Evolutionary conservation across 352 stramenopile genomes (phyloP), one percentile per base, ranked within the genome.

Genomic region (Phytophthora nicotianae): DNA sequence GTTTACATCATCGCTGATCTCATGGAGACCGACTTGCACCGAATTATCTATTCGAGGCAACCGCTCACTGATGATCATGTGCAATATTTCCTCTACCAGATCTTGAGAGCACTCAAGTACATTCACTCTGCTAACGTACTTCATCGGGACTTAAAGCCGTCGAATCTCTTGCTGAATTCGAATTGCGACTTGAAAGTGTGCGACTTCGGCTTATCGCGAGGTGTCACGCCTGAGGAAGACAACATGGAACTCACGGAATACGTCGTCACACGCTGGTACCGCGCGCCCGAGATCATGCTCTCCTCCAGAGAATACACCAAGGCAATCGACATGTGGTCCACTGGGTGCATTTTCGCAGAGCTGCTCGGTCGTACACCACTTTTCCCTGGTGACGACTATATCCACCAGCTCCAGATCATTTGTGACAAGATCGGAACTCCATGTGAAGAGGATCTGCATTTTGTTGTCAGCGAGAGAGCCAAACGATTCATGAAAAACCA

Each of bases 391-490:
- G 94, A 99, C 52, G 97, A 99, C 75, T 99, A 99, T 75, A 99
- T 99, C 74, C 93, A 99, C 75, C 97, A 99, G 77, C 93, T 99
- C 43, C 88, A 97, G 75, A 94, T 98, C 68, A 98, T 98, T 54
- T 95, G 85, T 61, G 88, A 97, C 55, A 94, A 96, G 55, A 80
- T 98, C 32, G 92, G 92, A 32, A 96, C 87, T 38, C 89, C 90
- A 10, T 72, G 70, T 23, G 82, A 98, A 43, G 86, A 88, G 0
- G 92, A 97, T 27, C 59, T 98, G 19, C 78, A 95, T 58, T 98
- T 97, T 63, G 87, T 98, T 45, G 96, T 88, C 27, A 97, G 90
- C 57, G 87, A 98, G 38, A 94, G 88, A 60, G 86, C 89, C 14
- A 83, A 77, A 27, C 78, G 84, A 1, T 95, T 95, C 67, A 95